A percentile compares a stretch with the other conserved stretches of the same genome.
Evolutionary conservation across 441 rosid genomes (phyloP).

Genomic region (Biscutella laevigata): DNA sequence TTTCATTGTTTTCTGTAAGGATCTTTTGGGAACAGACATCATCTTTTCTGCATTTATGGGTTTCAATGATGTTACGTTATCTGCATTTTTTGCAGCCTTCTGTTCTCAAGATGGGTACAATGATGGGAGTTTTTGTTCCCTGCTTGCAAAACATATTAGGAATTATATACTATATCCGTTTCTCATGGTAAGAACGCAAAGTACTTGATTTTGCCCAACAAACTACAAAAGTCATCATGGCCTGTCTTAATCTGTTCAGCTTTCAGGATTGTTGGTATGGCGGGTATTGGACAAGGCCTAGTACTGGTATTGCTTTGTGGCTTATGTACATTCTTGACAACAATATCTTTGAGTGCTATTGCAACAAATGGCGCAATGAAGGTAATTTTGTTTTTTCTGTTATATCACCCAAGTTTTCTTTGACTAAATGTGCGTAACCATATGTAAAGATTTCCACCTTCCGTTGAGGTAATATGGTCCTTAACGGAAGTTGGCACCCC

Average conservation of each 20-base stretch:
- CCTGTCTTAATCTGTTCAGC: slow-evolving; percentile 16
- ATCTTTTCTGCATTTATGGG: not conserved
- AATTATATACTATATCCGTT: slow-evolving; percentile 95
- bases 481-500: not conserved
- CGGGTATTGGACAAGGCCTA: slow-evolving; percentile 78
- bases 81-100: slow-evolving; percentile 49
- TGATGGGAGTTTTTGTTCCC: slow-evolving; percentile 99
- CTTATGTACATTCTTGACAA: slow-evolving; percentile 83
- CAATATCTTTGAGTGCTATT: slow-evolving; percentile 95
- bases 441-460: slow-evolving; percentile 4
- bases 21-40: slow-evolving; percentile 1
- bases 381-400: slow-evolving; percentile 36
- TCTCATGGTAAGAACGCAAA: slow-evolving; percentile 61
- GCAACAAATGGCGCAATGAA: slow-evolving; percentile 99
- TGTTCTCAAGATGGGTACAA: slow-evolving; percentile 74
- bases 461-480: slow-evolving; percentile 11
- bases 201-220: slow-evolving; percentile 14
- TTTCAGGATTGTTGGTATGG: slow-evolving; percentile 97
- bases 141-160: slow-evolving; percentile 98
- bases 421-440: not conserved
- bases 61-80: slow-evolving; percentile 20
- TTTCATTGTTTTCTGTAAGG: not conserved
- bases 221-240: slow-evolving; percentile 14
- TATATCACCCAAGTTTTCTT: not conserved
- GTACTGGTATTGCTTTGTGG: slow-evolving; percentile 86